Evolutionary conservation across 371 early-diverging fungal species (phyloP).

Genomic region (Basidiobolus heterosporus): DNA sequence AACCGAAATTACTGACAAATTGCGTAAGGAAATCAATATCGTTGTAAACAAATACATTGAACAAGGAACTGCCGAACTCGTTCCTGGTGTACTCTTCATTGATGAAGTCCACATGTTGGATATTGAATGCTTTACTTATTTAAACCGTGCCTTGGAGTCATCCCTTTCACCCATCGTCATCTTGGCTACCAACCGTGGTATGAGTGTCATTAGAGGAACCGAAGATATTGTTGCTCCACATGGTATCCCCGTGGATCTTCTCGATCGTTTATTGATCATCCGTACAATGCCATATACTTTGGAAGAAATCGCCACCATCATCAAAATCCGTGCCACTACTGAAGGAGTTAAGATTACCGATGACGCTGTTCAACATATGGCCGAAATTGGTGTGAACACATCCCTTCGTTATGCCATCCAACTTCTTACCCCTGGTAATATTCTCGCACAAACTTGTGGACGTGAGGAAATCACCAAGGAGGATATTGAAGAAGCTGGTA

Average conservation of each 20-base stretch:
- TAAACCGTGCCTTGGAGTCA: conserved; percentile 92
- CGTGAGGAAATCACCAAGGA: conserved; percentile 55
- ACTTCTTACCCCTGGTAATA: conserved; percentile 79
- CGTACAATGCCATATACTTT: conserved; percentile 80
- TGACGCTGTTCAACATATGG: conserved; percentile 58
- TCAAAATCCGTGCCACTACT: conserved; percentile 79
- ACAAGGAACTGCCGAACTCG: conserved; percentile 93
- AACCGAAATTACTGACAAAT: conserved; percentile 94
- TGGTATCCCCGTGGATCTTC: conserved; percentile 92
- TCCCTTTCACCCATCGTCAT: conserved; percentile 93
- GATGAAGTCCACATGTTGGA: conserved; percentile 98
- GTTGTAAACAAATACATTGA: conserved; percentile 97
- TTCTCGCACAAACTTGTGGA: conserved; percentile 72
- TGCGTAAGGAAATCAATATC: conserved; percentile 95
- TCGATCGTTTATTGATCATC: conserved; percentile 91
- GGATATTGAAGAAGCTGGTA: conserved; percentile 71
- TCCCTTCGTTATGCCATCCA: conserved; percentile 94
- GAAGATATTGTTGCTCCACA: conserved; percentile 82
- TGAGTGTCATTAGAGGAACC: conserved; percentile 85
- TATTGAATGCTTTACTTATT: conserved; percentile 95
- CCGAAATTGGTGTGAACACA: conserved; percentile 66
- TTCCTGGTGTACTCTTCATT: conserved; percentile 94
- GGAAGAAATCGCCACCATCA: conserved; percentile 80
- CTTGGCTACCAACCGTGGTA: conserved; percentile 93
- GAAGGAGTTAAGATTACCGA: conserved; percentile 64